Percentiles rank a stretch among this genome's conserved stretches.
Conservation (phyloP, 306 rosid species). For the Prunus mume region DNA sequence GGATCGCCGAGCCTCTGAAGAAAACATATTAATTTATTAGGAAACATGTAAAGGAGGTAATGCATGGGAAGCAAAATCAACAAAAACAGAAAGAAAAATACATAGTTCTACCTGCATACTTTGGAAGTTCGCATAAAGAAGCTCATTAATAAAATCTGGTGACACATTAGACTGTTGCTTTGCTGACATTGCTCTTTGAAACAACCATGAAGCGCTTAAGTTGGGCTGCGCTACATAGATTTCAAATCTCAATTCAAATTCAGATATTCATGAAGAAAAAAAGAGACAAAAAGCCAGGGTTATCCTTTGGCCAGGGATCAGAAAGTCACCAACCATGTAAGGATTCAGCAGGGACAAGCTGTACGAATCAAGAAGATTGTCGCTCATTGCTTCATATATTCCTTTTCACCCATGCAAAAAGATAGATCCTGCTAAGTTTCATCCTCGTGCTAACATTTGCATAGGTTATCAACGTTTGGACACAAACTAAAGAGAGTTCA, state of each 20-base stretch:
- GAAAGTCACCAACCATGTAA: constrained; percentile 68
- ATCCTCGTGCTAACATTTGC: constrained; percentile 1
- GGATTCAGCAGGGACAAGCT: constrained; percentile 84
- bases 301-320: constrained; percentile 12
- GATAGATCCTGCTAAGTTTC: constrained; percentile 19
- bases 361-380: constrained; percentile 69
- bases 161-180: constrained; percentile 63
- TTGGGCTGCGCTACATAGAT: constrained; percentile 66
- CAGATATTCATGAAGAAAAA: constrained; percentile 13
- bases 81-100: not conserved
- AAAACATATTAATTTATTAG: constrained; percentile 19
- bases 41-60: not conserved
- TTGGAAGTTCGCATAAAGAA: constrained; percentile 69
- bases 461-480: not conserved
- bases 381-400: constrained; percentile 71
- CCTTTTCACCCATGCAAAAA: constrained; percentile 49
- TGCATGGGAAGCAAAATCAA: not conserved
- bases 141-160: constrained; percentile 81
- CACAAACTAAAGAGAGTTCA: not conserved
- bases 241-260: constrained; percentile 16
- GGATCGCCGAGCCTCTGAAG: constrained; percentile 91
- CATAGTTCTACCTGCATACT: constrained; percentile 68
- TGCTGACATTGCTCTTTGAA: constrained; percentile 99
- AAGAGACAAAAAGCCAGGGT: not conserved
- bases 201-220: constrained; percentile 93